These are phyloP conservation scores for Pseudozyma hubeiensis DNA, from an alignment of 1,284 basidiomycete species.

Conservation along the genomic window DNA sequence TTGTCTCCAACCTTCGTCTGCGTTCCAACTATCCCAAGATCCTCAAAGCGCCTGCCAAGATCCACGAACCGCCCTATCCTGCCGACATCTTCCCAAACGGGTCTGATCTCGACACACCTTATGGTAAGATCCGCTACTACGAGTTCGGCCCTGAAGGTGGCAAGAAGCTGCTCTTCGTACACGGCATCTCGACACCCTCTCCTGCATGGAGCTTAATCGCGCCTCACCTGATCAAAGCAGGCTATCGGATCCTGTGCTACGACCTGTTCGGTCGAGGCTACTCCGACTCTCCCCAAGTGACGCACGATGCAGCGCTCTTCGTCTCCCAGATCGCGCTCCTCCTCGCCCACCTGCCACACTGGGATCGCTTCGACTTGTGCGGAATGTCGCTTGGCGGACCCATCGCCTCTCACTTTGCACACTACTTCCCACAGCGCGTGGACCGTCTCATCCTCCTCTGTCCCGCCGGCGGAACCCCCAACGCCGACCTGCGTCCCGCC, in stretches of 20 bases:
- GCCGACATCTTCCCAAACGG: conserved; percentile 44
- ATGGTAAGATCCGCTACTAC: conserved; percentile 52
- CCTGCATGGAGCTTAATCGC: conserved; percentile 40
- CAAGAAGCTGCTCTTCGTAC: conserved; percentile 61
- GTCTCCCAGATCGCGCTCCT: conserved; percentile 50
- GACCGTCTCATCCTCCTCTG: conserved; percentile 45
- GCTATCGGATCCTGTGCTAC: conserved; percentile 48
- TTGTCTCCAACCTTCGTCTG: conserved; percentile 21
- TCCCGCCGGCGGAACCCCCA: conserved; percentile 45
- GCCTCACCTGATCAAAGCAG: conserved; percentile 37
- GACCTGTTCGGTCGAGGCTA: conserved; percentile 51
- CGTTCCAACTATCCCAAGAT: conserved; percentile 44
- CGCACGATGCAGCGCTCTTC: conserved; percentile 44
- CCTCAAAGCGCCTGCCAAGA: conserved; percentile 43
- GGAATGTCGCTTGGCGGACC: conserved; percentile 51
- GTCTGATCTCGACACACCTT: conserved; percentile 36
- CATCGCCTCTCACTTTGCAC: conserved; percentile 43
- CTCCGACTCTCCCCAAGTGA: conserved; percentile 44
- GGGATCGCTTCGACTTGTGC: conserved; percentile 48
- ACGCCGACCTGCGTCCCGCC: conserved; percentile 24
- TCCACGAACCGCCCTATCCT: conserved; percentile 34
- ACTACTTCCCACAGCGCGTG: conserved; percentile 45
- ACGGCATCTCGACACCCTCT: conserved; percentile 57
- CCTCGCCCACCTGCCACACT: conserved; percentile 40
- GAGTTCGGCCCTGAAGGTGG: conserved; percentile 55